Conservation (phyloP, 352 stramenopile species). For the Phytopythium chamaehyphon region DNA sequence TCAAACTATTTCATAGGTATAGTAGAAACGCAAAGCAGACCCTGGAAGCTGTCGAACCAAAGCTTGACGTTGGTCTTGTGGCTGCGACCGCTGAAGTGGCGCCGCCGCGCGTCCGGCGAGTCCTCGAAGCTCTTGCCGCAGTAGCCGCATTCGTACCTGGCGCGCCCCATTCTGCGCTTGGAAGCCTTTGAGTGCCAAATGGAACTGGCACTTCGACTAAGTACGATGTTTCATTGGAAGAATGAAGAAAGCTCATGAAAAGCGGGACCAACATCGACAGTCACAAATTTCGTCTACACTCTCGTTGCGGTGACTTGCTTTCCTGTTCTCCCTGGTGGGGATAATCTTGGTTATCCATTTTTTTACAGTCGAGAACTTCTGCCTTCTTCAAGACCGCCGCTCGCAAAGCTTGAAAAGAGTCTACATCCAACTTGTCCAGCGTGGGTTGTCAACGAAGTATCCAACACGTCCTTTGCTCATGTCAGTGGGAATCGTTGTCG, state of each 20-base stretch:
- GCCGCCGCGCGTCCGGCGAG: conserved; percentile 59
- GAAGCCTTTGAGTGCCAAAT: background rate
- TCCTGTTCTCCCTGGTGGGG: too few species aligned
- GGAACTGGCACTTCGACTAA: conserved; percentile 21
- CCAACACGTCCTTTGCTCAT: too few species aligned
- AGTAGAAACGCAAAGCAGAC: conserved; percentile 10
- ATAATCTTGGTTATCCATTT: too few species aligned
- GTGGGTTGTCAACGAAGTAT: too few species aligned
- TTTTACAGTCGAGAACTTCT: too few species aligned
- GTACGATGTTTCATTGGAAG: conserved; percentile 25
- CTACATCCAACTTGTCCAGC: too few species aligned
- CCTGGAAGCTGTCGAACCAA: conserved; percentile 79
- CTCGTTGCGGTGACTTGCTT: too few species aligned
- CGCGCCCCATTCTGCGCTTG: conserved; percentile 33
- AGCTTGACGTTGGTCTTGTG: conserved; percentile 83
- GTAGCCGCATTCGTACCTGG: conserved; percentile 68
- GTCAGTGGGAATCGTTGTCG: too few species aligned
- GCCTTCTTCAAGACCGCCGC: too few species aligned
- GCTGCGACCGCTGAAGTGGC: conserved; percentile 62
- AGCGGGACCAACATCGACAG: too few species aligned
- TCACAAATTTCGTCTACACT: too few species aligned
- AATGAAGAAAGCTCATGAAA: background rate
- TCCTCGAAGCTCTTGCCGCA: conserved; percentile 83
- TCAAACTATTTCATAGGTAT: background rate
- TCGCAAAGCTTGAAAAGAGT: too few species aligned